Evolutionary conservation across 495 filamentous ascomycete genomes (phyloP).

Genomic region (Aspergillus steynii): DNA sequence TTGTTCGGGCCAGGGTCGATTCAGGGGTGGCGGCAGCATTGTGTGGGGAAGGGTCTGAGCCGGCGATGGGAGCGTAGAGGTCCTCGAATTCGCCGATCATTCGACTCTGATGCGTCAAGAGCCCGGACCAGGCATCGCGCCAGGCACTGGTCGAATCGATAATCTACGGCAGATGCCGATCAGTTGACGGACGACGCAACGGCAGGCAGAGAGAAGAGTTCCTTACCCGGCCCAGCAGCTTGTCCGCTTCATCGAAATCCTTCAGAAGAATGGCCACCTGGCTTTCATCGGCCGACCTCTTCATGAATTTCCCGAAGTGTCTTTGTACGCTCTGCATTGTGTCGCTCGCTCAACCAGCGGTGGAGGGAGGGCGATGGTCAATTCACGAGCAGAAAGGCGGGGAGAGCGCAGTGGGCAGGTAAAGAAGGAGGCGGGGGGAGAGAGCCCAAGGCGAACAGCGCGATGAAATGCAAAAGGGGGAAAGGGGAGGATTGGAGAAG

Average conservation of each 20-base stretch:
- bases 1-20: slow-evolving; percentile 63
- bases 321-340: slow-evolving; percentile 81
- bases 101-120: slow-evolving; percentile 70
- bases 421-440: slow-evolving; percentile 5
- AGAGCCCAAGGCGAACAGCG: slow-evolving; percentile 3
- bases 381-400: slow-evolving; percentile 3
- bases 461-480: slow-evolving; percentile 4
- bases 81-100: slow-evolving; percentile 71
- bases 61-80: slow-evolving; percentile 81
- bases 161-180: slow-evolving; percentile 53
- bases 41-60: slow-evolving; percentile 52
- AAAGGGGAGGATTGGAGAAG: slow-evolving; percentile 10
- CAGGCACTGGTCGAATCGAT: slow-evolving; percentile 78
- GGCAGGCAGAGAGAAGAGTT: neutral
- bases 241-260: slow-evolving; percentile 84
- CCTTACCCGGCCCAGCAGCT: slow-evolving; percentile 68
- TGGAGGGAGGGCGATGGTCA: neutral
- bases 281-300: slow-evolving; percentile 71
- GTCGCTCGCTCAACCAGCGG: slow-evolving; percentile 15
- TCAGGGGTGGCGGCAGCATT: slow-evolving; percentile 62
- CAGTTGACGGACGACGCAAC: slow-evolving; percentile 1
- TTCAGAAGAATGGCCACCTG: slow-evolving; percentile 74
- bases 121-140: slow-evolving; percentile 81
- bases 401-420: slow-evolving; percentile 1
- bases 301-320: slow-evolving; percentile 71